Evolutionary conservation across 495 filamentous ascomycete genomes (phyloP).

Genomic region (Lepidopterella palustris): DNA sequence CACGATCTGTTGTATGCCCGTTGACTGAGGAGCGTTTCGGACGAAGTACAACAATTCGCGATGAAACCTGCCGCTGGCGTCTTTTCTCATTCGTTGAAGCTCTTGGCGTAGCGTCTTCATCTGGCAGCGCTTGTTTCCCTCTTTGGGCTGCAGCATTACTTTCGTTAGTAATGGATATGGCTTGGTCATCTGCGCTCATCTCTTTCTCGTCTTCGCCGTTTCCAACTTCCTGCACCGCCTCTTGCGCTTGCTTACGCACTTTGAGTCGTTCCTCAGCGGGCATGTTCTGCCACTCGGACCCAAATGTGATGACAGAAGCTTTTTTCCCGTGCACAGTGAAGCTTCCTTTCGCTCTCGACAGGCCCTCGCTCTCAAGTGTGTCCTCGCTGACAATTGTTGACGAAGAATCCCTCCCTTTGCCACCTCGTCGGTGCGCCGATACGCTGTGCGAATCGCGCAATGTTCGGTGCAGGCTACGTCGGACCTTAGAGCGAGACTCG

Average conservation of each 20-base stretch:
- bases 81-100: constrained; percentile 11
- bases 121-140: not conserved
- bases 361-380: constrained; percentile 51
- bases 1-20: constrained; percentile 8
- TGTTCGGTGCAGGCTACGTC: constrained; percentile 90
- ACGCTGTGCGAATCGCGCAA: constrained; percentile 69
- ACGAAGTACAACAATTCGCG: constrained; percentile 21
- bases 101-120: constrained; percentile 16
- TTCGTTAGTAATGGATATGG: constrained; percentile 16
- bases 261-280: constrained; percentile 27
- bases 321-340: constrained; percentile 98
- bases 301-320: constrained; percentile 90
- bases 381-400: constrained; percentile 62
- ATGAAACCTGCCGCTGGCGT: constrained; percentile 24
- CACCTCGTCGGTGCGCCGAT: constrained; percentile 46
- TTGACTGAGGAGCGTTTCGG: constrained; percentile 9
- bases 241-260: constrained; percentile 23
- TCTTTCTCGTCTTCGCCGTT: constrained; percentile 11
- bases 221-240: constrained; percentile 14
- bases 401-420: constrained; percentile 68
- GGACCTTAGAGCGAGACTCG: constrained; percentile 50
- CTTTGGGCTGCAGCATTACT: constrained; percentile 10
- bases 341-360: constrained; percentile 71
- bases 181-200: constrained; percentile 2
- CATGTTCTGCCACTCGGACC: constrained; percentile 79